Conservation (phyloP, 2,329 filamentous ascomycete genomes). For the Ceratocystis huliohia region DNA sequence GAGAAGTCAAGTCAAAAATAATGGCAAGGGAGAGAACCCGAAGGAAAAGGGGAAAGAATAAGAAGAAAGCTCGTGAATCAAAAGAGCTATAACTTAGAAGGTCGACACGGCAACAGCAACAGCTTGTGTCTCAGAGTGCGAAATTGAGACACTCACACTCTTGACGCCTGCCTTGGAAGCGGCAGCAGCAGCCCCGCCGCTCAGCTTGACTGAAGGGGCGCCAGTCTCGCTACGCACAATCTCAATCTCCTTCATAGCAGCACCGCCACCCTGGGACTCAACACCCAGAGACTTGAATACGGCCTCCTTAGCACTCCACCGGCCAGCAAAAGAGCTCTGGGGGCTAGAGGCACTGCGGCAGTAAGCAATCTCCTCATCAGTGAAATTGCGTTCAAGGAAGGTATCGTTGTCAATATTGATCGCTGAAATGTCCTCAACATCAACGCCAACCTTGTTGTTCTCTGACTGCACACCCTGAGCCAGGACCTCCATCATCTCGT, state of each 20-base stretch:
- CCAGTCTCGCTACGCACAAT: slow-evolving; percentile 70
- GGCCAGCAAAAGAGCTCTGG: slow-evolving; percentile 82
- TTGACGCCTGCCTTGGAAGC: slow-evolving; percentile 82
- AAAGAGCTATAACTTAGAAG: slow-evolving; percentile 39
- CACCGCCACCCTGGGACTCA: slow-evolving; percentile 72
- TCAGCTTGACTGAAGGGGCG: slow-evolving; percentile 73
- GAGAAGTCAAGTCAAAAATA: slow-evolving; percentile 2
- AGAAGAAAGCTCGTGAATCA: slow-evolving; percentile 21
- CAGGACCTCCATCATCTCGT: slow-evolving; percentile 64
- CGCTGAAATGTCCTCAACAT: slow-evolving; percentile 76
- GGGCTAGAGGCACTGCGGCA: slow-evolving; percentile 68
- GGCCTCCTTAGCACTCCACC: slow-evolving; percentile 96
- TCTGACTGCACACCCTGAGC: slow-evolving; percentile 50
- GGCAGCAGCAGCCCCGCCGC: slow-evolving; percentile 69
- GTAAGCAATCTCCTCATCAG: slow-evolving; percentile 68
- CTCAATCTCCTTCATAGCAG: slow-evolving; percentile 88
- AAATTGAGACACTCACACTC: slow-evolving; percentile 83
- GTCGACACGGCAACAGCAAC: slow-evolving; percentile 84
- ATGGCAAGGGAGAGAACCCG: not conserved
- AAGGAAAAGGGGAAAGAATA: slow-evolving; percentile 18
- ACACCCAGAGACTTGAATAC: slow-evolving; percentile 97
- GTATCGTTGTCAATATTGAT: slow-evolving; percentile 91
- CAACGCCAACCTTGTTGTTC: slow-evolving; percentile 77
- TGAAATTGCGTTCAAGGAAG: slow-evolving; percentile 93
- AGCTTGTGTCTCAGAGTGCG: slow-evolving; percentile 85